Conservation (phyloP, 2,329 filamentous ascomycete species). For the Aspergillus chevalieri region DNA sequence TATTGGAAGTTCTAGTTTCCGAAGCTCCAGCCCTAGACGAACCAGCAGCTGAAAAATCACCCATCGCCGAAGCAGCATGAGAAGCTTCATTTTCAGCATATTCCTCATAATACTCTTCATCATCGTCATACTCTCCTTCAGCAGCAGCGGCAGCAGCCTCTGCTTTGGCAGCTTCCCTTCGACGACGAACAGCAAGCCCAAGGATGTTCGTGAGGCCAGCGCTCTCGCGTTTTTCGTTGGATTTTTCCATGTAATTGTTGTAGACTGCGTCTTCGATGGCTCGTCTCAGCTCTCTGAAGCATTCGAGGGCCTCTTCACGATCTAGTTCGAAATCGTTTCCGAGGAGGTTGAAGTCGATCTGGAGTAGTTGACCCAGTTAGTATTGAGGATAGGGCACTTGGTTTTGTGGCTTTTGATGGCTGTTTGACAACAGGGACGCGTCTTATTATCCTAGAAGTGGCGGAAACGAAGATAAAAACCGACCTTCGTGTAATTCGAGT, state of each 20-base stretch:
- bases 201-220: background rate
- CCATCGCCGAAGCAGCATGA: background rate
- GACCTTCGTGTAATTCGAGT: constrained; percentile 34
- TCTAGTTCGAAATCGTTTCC: background rate
- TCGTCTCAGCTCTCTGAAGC: background rate
- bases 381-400: background rate
- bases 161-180: background rate
- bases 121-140: background rate
- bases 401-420: background rate
- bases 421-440: background rate
- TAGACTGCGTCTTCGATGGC: background rate
- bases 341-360: background rate
- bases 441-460: background rate
- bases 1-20: background rate
- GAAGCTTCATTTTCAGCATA: background rate
- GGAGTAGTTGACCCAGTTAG: background rate
- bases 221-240: background rate
- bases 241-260: background rate
- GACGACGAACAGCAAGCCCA: background rate
- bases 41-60: background rate
- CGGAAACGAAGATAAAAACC: constrained; percentile 7
- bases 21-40: background rate
- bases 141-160: background rate
- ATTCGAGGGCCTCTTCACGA: background rate
- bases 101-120: too few species aligned